A percentile compares a stretch with the other conserved stretches of the same genome.
phyloP scores from a whole-genome alignment of 495 filamentous ascomycete genomes.

The Aspergillus affinis region DNA sequence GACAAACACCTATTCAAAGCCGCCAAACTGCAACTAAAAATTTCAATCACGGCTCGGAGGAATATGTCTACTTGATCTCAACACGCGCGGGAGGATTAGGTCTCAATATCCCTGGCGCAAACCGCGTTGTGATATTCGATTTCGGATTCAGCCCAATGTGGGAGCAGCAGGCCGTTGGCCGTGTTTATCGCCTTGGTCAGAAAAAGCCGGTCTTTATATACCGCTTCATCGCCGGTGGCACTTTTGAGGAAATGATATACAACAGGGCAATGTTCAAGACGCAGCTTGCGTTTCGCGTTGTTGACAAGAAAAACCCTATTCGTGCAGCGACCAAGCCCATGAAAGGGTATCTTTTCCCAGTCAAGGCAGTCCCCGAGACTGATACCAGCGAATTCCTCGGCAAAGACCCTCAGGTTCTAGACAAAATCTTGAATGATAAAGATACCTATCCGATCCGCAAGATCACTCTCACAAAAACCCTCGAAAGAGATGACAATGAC shows the following conservation, averaged over 20 bases:
- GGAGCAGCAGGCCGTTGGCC: conserved; percentile 87
- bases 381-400: conserved; percentile 53
- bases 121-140: conserved; percentile 86
- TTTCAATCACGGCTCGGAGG: conserved; percentile 58
- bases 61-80: conserved; percentile 72
- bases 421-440: conserved; percentile 55
- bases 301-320: conserved; percentile 76
- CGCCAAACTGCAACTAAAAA: conserved; percentile 61
- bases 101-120: conserved; percentile 81
- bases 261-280: conserved; percentile 77
- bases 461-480: conserved; percentile 58
- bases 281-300: conserved; percentile 72
- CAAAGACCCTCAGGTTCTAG: conserved; percentile 68
- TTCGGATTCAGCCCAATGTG: conserved; percentile 75
- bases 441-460: conserved; percentile 42
- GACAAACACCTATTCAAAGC: conserved; percentile 47
- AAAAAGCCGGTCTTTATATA: conserved; percentile 83
- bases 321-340: conserved; percentile 51
- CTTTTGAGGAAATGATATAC: conserved; percentile 70
- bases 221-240: conserved; percentile 76
- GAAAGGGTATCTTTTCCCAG: conserved; percentile 57
- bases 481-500: conserved; percentile 56
- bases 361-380: conserved; percentile 49
- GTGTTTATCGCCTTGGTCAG: conserved; percentile 87
- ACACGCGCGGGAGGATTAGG: conserved; percentile 80